Evolutionary conservation across 2,329 filamentous ascomycete species (phyloP), one percentile per base, ranked within the genome.

Genomic region (Penicillium sp.): DNA sequence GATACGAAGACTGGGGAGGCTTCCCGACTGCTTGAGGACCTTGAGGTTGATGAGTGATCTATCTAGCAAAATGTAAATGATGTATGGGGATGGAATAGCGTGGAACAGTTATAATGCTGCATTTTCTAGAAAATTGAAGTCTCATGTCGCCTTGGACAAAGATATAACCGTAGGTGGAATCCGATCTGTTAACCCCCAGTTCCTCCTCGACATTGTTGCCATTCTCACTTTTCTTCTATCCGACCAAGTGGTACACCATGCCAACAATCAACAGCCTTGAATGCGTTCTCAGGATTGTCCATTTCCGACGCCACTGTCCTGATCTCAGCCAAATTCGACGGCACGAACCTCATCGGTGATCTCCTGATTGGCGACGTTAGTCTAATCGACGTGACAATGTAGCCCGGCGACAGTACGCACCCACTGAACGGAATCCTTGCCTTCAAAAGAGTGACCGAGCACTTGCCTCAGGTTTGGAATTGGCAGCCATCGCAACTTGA

Each of bases 341-440:
- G 60, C 12, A 53, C 52, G 15, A 62, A 62, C 42, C 48, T 62
- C 8, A 46, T 59, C 20, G 60, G 49, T 4, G 44, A 56, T 33
- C 35, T 58, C 2, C n/a, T 47, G 1, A 49, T 63, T 18, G 60
- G 59, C 4, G 55, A 60, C 12, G 59, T 47, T 5, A 57, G 53
- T 1, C 15, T 62, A 8, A 38, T 47, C 3, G 51, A 56, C 10
- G 53, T 63, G 15, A 51, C 44, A 1, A 42, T 63, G 1, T 41
- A 37, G 24, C 59, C 60, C 6, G 60, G 60, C 2, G 55, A 62
- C 33, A 61, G 62, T 32, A 52, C 47, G 18, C 53, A 56, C 23
- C 53, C 58, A 1, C 37, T 63, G 23, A 42, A 41, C 28, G 60
- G 60, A 4, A 35, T 53, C 6, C 29, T 63, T 8, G 57, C 60